Evolutionary conservation across 2,329 filamentous ascomycete species (phyloP), one percentile per base, ranked within the genome.

Genomic region (Aspergillus quadrilineatus): DNA sequence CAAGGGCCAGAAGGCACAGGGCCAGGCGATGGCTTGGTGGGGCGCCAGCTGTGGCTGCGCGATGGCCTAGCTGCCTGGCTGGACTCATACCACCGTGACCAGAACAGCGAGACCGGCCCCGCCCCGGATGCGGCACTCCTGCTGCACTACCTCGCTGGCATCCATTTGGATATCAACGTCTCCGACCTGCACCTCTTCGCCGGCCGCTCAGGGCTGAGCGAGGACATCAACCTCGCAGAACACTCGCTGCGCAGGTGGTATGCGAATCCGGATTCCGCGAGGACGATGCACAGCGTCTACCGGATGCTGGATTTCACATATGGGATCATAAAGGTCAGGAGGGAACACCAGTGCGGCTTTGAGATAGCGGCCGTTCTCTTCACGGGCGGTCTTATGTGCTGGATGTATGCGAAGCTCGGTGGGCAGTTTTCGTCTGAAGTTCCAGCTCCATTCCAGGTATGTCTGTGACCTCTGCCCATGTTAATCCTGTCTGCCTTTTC

Each of bases 211-310:
- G 52, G 56, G 2, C 30, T 58, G 15, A 55, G 12, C 26, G 56
- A 58, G 17, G 52, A 58, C 39, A 58, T 58, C 30, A 37, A 55
- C 9, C 42, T 58, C 4, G 56, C 56, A 10, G 56, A 58, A 2
- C 45, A 58, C 6, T 50, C 56, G 12, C 44, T 58, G n/a, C 44
- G 52, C 7, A 48, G 56, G 30, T 58, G 56, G 56, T 58, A 51
- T 42, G 26, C 26, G 39, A 47, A 52, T 39, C n/a, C 52, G 3
- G 45, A 41, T 12, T 46, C 56, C 2, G 30, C 39, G 44, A 29
- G 22, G 5, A 58, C 56, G 4, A 30, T 58, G 6, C 45, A 51
- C 9, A 22, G 37, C 42, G 56, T 58, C 22, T 47, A 58, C 22
- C 37, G 50, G 30, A 58, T 58, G 56, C 46, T 58, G 1, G 52